Percentiles rank a stretch among this genome's conserved stretches.
Conservation (phyloP, 176 grass and related monocot genomes). For the Triticum aestivum region DNA sequence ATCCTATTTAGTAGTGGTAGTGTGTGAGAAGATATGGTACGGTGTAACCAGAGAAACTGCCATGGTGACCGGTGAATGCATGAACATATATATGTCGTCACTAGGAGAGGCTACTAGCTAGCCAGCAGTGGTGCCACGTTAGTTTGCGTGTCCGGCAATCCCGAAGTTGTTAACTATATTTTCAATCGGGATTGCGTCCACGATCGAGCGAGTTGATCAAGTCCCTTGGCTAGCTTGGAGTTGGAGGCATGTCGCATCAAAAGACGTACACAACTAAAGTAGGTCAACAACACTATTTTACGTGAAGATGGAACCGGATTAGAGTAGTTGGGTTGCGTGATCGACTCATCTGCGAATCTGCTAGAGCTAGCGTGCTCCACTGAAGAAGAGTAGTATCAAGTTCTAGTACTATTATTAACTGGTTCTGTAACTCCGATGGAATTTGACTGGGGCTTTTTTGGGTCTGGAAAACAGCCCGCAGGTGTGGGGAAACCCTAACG, state of each 20-base stretch:
- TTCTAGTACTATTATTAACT: neutral
- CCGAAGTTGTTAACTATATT: neutral
- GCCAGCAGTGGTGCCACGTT: neutral
- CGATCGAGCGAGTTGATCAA: neutral
- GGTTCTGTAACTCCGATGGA: too few species aligned
- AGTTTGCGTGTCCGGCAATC: neutral
- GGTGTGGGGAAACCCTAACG: conserved; percentile 66
- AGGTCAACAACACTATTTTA: neutral
- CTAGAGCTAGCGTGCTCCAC: neutral
- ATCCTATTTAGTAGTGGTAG: neutral
- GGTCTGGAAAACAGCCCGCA: conserved; percentile 37
- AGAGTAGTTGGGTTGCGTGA: neutral
- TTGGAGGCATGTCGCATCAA: conserved; percentile 34
- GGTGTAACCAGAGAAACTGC: neutral
- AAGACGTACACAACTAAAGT: neutral
- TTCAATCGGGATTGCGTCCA: conserved; percentile 21
- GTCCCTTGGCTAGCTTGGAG: neutral
- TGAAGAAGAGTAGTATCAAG: neutral
- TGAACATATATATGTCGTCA: neutral
- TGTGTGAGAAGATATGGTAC: neutral
- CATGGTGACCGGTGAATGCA: neutral
- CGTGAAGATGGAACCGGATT: neutral
- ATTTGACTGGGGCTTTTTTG: neutral
- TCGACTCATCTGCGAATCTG: neutral
- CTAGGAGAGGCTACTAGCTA: neutral